Conservation (phyloP, 148 eudicot species). For the Mesembryanthemum crystallinum region DNA sequence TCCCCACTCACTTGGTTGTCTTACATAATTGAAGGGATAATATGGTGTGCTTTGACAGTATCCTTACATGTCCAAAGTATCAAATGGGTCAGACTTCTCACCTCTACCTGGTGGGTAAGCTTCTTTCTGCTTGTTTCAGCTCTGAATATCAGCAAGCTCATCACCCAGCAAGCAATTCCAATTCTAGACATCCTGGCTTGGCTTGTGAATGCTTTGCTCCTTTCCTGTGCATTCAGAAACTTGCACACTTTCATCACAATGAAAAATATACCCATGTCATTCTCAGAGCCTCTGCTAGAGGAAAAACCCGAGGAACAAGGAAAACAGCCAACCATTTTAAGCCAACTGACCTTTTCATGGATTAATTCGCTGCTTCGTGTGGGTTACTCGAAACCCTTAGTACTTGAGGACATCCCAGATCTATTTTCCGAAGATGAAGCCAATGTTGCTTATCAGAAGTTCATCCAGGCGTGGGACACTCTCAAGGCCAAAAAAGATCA, state of each 20-base stretch:
- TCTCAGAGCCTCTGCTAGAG: constrained; percentile 46
- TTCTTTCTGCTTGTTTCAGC: constrained; percentile 46
- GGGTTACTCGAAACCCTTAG: constrained; percentile 44
- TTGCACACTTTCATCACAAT: constrained; percentile 17
- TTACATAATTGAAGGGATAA: constrained; percentile 32
- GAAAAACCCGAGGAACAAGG: constrained; percentile 19
- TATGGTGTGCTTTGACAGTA: constrained; percentile 47
- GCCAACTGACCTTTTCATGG: constrained; percentile 51
- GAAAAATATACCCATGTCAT: constrained; percentile 10
- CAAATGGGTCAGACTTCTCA: constrained; percentile 35
- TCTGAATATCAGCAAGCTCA: constrained; percentile 29
- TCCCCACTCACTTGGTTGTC: constrained; percentile 26
- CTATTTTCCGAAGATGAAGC: constrained; percentile 61
- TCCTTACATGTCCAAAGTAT: constrained; percentile 38
- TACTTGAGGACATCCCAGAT: constrained; percentile 52
- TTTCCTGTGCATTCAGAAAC: constrained; percentile 39
- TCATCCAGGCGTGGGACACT: constrained; percentile 33
- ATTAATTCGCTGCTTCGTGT: constrained; percentile 45
- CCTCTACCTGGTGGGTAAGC: constrained; percentile 47
- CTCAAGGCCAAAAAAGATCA: constrained; percentile 23
- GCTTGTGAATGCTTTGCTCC: constrained; percentile 47
- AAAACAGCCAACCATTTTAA: constrained; percentile 14
- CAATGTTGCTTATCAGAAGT: constrained; percentile 40
- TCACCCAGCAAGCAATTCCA: constrained; percentile 17
- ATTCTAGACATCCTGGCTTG: constrained; percentile 41